Base-by-base conservation (phyloP, 2,329 filamentous ascomycete species). In the Tothia fuscella region DNA sequence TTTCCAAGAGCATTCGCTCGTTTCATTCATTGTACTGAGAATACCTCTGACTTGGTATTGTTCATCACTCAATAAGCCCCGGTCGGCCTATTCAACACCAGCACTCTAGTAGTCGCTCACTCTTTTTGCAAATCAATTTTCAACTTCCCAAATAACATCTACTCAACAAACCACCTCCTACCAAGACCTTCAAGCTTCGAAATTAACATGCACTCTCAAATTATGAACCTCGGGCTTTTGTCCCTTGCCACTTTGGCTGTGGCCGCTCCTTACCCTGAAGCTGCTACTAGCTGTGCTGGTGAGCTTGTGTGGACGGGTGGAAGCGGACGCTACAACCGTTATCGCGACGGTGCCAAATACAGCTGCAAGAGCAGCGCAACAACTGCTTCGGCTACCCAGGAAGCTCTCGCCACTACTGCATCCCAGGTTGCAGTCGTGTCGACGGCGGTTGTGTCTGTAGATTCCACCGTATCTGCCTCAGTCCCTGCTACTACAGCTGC, bases 1-100 rank as follows among this genome's bases (percentile, higher is more conserved):
- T 49, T 57, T 58, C 38, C 53, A 51, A 53, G 56, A 61, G 59
- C 60, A 58, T 51, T 60, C 55, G 62, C 63, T 65, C 63, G 51
- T 58, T 60, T 48, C 57, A 50, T 49, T 60, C 53, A 37, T 48
- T 53, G 49, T 40, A 43, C 57, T 50, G 55, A 57, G 56, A 34
- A 54, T 59, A 52, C 50, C 53, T 51, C 47, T 55, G 56, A 54
- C 50, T 48, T 49, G 55, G 55, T 53, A 56, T 60, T 53, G 39
- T 37, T 37, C 35, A 37, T 25, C 21, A 21, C 25, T 25, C 22
- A 29, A 14, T 10, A 29, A 53, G 62, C 62, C 62, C 62, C 62
- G 62, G 62, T 64, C 52, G 62, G 63, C 63, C 51, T 44, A 44
- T 44, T 51, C 54, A 55, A 41, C 46, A 28, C 42, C 6, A 41